phyloP scores from a whole-genome alignment of 768 basidiomycete species.

The Epithele typhae region DNA sequence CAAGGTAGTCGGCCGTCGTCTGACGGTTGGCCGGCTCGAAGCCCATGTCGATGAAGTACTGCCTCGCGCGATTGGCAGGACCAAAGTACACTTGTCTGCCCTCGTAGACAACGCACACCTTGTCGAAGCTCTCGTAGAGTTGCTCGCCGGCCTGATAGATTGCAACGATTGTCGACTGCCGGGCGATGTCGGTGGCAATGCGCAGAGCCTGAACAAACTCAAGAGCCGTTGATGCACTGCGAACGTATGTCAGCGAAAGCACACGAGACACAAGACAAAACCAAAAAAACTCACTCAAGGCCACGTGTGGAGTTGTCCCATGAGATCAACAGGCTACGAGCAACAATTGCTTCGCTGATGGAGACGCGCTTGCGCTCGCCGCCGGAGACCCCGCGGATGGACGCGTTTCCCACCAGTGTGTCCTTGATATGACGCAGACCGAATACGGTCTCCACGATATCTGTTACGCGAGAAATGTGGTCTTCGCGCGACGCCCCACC shows the following conservation, averaged over 20 bases:
- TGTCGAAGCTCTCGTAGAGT: constrained; percentile 66
- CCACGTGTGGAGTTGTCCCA: constrained; percentile 73
- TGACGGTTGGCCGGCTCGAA: constrained; percentile 51
- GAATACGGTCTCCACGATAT: constrained; percentile 63
- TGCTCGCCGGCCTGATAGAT: constrained; percentile 82
- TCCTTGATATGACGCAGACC: constrained; percentile 69
- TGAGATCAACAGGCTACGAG: constrained; percentile 56
- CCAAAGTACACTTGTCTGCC: constrained; percentile 76
- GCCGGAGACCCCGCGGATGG: constrained; percentile 69
- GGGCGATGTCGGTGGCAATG: constrained; percentile 45
- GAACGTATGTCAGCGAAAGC: neutral
- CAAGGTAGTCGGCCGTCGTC: constrained; percentile 58
- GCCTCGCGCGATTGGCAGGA: constrained; percentile 53
- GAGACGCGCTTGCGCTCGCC: constrained; percentile 79
- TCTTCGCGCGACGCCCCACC: constrained; percentile 37
- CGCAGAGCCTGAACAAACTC: constrained; percentile 58
- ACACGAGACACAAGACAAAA: neutral
- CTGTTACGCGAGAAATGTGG: constrained; percentile 40
- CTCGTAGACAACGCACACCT: constrained; percentile 75
- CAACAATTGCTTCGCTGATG: constrained; percentile 65
- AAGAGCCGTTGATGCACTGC: constrained; percentile 48
- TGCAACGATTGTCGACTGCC: constrained; percentile 62
- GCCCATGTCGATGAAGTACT: constrained; percentile 72
- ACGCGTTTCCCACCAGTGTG: constrained; percentile 75
- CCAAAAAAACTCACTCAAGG: constrained; percentile 29